These are phyloP conservation scores for Chaetomium fimeti DNA, from an alignment of 495 filamentous ascomycete species.

Conservation along the genomic window DNA sequence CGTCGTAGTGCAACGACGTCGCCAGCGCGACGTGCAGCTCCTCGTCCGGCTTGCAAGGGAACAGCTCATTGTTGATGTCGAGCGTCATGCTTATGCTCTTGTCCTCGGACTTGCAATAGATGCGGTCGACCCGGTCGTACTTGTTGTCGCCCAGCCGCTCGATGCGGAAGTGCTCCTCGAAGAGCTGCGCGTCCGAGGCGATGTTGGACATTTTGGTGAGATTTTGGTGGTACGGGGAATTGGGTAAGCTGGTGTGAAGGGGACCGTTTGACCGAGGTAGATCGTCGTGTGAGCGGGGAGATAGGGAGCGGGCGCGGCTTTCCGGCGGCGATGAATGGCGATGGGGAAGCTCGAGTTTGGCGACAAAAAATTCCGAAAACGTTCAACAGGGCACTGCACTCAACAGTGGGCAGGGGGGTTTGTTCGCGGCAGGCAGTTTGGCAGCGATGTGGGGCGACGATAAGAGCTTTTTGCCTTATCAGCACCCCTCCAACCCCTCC, in stretches of 20 bases:
- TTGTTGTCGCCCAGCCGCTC: conserved; percentile 73
- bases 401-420: background rate
- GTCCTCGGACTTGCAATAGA: conserved; percentile 68
- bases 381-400: background rate
- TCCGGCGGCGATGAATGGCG: conserved; percentile 4
- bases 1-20: conserved; percentile 80
- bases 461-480: conserved; percentile 18
- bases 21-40: conserved; percentile 76
- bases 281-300: background rate
- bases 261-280: background rate
- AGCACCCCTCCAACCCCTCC: conserved; percentile 17
- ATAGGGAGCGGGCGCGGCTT: background rate
- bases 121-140: conserved; percentile 90
- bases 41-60: conserved; percentile 69
- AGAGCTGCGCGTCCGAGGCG: conserved; percentile 79
- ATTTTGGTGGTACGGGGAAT: conserved; percentile 14
- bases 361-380: conserved; percentile 17
- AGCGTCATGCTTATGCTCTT: conserved; percentile 69
- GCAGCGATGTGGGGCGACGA: conserved; percentile 1
- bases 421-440: conserved; percentile 17
- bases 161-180: conserved; percentile 87
- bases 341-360: background rate
- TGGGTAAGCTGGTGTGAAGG: conserved; percentile 23
- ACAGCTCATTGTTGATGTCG: conserved; percentile 93
- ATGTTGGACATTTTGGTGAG: conserved; percentile 41